Conservation (phyloP, 2,329 filamentous ascomycete species). For the Aspergillus niger region DNA sequence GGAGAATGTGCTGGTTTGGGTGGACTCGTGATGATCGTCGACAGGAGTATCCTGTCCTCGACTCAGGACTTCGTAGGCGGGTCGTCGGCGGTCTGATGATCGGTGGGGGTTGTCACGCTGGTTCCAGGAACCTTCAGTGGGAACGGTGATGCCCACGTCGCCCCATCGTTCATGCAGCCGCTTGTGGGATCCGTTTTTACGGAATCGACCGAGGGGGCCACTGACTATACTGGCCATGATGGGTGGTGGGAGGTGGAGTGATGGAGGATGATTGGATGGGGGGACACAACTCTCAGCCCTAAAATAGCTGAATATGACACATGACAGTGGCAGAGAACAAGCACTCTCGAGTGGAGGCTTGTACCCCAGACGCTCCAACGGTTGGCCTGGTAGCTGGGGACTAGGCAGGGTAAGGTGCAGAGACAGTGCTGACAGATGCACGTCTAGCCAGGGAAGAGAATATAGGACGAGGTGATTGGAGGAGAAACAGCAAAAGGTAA, state of each 20-base stretch:
- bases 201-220: conserved; percentile 34
- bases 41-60: not conserved
- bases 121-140: conserved; percentile 43
- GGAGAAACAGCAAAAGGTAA: not conserved
- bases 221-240: conserved; percentile 34
- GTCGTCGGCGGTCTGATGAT: conserved; percentile 17
- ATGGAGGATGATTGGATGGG: not conserved
- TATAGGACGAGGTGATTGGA: not conserved
- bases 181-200: conserved; percentile 28
- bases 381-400: not conserved
- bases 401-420: not conserved
- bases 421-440: not conserved
- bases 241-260: not conserved
- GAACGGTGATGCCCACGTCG: conserved; percentile 40
- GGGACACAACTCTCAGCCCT: not conserved
- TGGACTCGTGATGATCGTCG: conserved; percentile 5
- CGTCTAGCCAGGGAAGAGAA: not conserved
- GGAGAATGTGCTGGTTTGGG: conserved; percentile 23
- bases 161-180: conserved; percentile 44
- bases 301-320: not conserved
- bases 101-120: conserved; percentile 35
- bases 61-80: conserved; percentile 18
- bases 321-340: not conserved
- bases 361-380: not conserved
- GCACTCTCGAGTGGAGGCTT: not conserved